Percentiles rank a stretch among this genome's conserved stretches.
phyloP scores from a whole-genome alignment of 352 stramenopile species.

The Lagenidium sp. region DNA sequence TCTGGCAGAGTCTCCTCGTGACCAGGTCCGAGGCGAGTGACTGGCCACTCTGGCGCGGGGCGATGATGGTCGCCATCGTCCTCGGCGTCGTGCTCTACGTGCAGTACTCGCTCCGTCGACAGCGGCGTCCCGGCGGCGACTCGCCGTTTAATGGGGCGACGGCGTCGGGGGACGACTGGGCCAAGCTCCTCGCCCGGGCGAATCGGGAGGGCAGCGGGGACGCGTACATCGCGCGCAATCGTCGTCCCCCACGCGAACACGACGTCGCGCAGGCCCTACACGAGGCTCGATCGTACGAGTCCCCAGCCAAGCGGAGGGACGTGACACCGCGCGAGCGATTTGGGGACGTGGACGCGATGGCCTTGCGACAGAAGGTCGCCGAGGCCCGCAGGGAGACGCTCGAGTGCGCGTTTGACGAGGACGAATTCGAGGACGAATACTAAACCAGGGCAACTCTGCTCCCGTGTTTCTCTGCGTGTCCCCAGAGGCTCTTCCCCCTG shows the following conservation, averaged over 20 bases:
- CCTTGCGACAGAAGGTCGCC: conserved; percentile 16
- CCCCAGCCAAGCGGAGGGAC: too few relatives aligned
- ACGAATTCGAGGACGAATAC: conserved; percentile 7
- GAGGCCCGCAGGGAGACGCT: conserved; percentile 22
- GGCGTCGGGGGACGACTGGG: neutral
- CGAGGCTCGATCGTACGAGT: too few relatives aligned
- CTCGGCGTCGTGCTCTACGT: neutral
- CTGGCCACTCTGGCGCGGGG: conserved; percentile 1
- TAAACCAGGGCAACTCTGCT: too few relatives aligned
- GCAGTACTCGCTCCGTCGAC: neutral
- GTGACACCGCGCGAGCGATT: neutral
- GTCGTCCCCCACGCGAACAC: too few relatives aligned
- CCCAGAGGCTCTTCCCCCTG: too few relatives aligned
- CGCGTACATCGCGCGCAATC: conserved; percentile 3
- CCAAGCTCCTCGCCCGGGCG: neutral
- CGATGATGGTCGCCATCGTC: conserved; percentile 4
- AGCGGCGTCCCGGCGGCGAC: neutral
- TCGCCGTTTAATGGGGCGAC: neutral
- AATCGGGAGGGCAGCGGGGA: neutral
- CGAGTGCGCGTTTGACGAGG: conserved; percentile 23
- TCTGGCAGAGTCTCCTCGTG: conserved; percentile 8
- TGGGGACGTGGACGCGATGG: neutral
- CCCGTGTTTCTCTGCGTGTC: too few relatives aligned
- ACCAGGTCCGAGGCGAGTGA: neutral
- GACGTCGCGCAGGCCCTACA: neutral